Conservation (phyloP, 441 rosid genomes). For the Macaranga tanarius region DNA sequence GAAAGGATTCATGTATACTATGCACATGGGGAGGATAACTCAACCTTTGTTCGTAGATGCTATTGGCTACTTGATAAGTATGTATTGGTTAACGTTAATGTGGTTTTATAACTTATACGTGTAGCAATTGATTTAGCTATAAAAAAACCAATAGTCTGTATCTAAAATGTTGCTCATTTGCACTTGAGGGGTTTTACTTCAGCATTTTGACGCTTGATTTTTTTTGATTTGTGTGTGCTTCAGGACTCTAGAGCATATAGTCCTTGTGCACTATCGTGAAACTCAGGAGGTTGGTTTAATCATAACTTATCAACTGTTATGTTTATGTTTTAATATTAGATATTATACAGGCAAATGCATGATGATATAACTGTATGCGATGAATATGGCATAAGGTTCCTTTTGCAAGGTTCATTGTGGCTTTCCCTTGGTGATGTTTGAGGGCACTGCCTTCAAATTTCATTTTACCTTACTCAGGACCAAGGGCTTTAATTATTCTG, state of each 20-base stretch:
- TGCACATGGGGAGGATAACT: slow-evolving; percentile 87
- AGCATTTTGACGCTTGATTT: slow-evolving; percentile 15
- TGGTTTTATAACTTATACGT: slow-evolving; percentile 6
- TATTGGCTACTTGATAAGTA: slow-evolving; percentile 99
- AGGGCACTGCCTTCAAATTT: background rate
- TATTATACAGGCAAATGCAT: background rate
- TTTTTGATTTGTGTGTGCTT: slow-evolving; percentile 23
- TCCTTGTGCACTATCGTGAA: slow-evolving; percentile 99
- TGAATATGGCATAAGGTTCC: background rate
- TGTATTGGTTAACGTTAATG: slow-evolving; percentile 28
- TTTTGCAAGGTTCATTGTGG: background rate
- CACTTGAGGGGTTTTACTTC: background rate
- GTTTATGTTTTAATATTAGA: slow-evolving; percentile 17
- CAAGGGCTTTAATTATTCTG: slow-evolving; percentile 7
- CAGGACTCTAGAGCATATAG: slow-evolving; percentile 91
- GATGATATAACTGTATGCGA: background rate
- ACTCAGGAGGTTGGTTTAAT: slow-evolving; percentile 82
- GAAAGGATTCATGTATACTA: slow-evolving; percentile 99
- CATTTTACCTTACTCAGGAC: background rate
- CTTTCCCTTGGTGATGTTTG: slow-evolving; percentile 6
- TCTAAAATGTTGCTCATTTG: background rate
- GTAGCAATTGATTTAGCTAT: background rate
- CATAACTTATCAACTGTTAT: slow-evolving; percentile 16
- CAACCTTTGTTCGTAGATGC: slow-evolving; percentile 95
- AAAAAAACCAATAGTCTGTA: background rate